A percentile compares a stretch with the other conserved stretches of the same genome.
Conservation (phyloP, 257 asterid species). For the Primulina eburnea region DNA sequence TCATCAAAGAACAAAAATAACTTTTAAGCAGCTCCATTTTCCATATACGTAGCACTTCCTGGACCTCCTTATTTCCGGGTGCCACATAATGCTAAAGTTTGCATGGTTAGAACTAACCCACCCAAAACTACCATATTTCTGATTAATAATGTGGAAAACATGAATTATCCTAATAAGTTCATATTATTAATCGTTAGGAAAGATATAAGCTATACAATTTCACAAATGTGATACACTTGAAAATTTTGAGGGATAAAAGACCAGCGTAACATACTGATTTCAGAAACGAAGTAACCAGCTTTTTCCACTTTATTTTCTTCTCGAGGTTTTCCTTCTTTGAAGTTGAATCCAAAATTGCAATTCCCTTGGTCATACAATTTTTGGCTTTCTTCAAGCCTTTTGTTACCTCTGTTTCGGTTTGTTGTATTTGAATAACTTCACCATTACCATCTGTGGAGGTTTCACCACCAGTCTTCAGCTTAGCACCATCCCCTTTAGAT, state of each 20-base stretch:
- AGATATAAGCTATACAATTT: background rate
- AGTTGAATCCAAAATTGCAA: conserved; percentile 23
- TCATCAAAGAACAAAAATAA: background rate
- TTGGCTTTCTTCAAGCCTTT: conserved; percentile 52
- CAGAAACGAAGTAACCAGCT: conserved; percentile 67
- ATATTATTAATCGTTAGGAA: background rate
- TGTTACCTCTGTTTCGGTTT: conserved; percentile 31
- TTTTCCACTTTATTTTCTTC: conserved; percentile 79
- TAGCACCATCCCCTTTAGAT: conserved; percentile 42
- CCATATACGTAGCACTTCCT: background rate
- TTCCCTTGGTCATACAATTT: conserved; percentile 33
- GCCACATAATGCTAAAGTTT: background rate
- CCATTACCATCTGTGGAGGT: conserved; percentile 40
- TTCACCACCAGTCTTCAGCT: conserved; percentile 30
- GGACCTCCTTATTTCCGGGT: background rate
- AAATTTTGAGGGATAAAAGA: conserved; percentile 9
- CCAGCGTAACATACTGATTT: conserved; percentile 54
- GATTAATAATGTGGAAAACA: background rate
- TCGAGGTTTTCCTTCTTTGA: conserved; percentile 27
- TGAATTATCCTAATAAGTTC: background rate
- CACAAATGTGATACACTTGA: background rate
- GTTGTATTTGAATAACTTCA: conserved; percentile 40
- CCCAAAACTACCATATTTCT: background rate
- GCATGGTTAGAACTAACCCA: background rate
- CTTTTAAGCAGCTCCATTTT: background rate